Base-by-base conservation (phyloP, 441 rosid species). In the Euphorbia corollata region DNA sequence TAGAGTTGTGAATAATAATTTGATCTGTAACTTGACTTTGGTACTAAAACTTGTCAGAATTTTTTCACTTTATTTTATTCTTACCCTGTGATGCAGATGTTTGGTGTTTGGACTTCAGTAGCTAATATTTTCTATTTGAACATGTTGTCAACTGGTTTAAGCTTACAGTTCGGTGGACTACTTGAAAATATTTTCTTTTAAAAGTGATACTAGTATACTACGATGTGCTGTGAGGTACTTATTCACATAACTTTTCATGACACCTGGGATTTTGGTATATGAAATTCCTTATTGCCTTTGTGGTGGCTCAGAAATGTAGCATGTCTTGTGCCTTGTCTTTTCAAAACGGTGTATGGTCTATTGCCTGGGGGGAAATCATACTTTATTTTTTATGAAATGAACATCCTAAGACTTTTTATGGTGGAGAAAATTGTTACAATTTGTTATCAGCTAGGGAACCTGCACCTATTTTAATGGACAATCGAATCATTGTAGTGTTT, bases 331-430 rank as follows among this genome's bases (percentile, higher is more conserved):
- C 36, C 45, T 51, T 45, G 41, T 39, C 54, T 27, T 48, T 62
- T 12, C 58, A 27, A 23, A 53, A 30, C 22, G 1, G 59, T n/a
- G n/a, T n/a, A n/a, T n/a, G n/a, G n/a, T n/a, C 13, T 36, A 57
- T 61, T 41, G 38, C 20, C 59, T 22, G 16, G 59, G 60, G 48
- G 22, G 27, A n/a, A 59, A 53, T 55, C 51, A 63, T 63, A 32
- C 43, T 18, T 24, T 6, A 8, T 50, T 50, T 16, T 43, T 24
- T 48, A 48, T 2, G 23, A n/a, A 4, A n/a, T 64, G 50, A 60
- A 36, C 9, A 5, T 41, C 47, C 12, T 27, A 19, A 24, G 56
- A 54, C 34, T 68, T 61, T 34, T 39, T 41, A 59, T 45, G n/a
- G n/a, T n/a, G n/a, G n/a, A n/a, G n/a, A n/a, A n/a, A n/a, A n/a